Evolutionary conservation across 1,284 basidiomycete genomes (phyloP).

Genomic region (Laetiporus sulphureus): DNA sequence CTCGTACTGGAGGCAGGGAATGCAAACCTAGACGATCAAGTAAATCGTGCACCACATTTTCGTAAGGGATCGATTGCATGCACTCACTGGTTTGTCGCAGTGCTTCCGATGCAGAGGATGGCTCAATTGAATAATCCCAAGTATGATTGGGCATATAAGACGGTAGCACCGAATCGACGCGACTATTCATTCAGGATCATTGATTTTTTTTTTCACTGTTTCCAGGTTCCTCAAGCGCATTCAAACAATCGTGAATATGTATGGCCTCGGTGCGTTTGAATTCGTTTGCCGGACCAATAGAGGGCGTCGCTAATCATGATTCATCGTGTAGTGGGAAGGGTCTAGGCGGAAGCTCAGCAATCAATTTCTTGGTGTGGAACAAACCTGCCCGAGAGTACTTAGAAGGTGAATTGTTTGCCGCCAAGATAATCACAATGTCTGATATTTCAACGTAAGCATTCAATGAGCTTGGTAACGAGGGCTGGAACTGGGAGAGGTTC

Average conservation of each 20-base stretch:
- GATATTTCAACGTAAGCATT: no score
- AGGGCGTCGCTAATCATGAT: no score
- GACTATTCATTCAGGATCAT: conserved; percentile 5
- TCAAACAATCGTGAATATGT: no score
- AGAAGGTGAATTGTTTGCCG: no score
- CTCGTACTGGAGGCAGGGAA: conserved; percentile 35
- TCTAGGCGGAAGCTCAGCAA: conserved; percentile 24
- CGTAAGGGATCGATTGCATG: not conserved
- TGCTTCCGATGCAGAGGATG: no score
- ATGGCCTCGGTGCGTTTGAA: no score
- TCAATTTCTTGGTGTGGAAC: conserved; percentile 19
- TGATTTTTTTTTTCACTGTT: no score
- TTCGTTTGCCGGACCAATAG: no score
- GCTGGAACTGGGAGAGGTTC: conserved; percentile 20
- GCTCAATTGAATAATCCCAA: no score
- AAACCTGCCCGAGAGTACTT: conserved; percentile 22
- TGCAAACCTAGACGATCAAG: conserved; percentile 26
- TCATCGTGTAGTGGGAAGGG: conserved; percentile 25
- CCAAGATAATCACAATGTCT: no score
- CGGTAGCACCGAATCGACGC: conserved; percentile 16
- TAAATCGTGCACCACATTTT: conserved; percentile 16
- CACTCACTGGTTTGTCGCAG: no score
- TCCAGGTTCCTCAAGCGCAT: no score
- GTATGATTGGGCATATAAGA: conserved; percentile 28
- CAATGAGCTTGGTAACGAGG: conserved; percentile 20